Evolutionary conservation across 2,329 filamentous ascomycete genomes (phyloP).

Genomic region (Lachnum nothofagi): DNA sequence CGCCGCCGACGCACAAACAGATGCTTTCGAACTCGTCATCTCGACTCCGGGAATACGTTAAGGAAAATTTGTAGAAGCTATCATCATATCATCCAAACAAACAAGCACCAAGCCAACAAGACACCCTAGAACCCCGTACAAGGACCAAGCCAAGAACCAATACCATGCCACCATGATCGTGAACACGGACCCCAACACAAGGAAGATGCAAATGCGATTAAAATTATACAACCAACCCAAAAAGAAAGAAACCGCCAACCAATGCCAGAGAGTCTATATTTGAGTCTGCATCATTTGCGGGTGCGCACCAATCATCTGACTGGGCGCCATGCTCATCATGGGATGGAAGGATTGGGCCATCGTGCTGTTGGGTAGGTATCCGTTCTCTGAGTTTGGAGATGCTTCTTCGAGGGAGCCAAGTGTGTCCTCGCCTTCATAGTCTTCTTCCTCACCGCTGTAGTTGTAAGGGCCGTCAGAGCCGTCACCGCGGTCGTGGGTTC

Average conservation of each 20-base stretch:
- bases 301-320: conserved; percentile 34
- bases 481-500: conserved; percentile 77
- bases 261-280: conserved; percentile 21
- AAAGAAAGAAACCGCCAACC: conserved; percentile 6
- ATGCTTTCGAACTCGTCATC: background rate
- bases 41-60: no score
- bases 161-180: background rate
- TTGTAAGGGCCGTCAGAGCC: conserved; percentile 58
- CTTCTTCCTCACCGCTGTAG: conserved; percentile 68
- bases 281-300: conserved; percentile 33
- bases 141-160: background rate
- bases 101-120: background rate
- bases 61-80: no score
- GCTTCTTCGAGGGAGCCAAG: conserved; percentile 75
- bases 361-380: conserved; percentile 45
- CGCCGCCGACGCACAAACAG: background rate
- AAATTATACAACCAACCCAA: conserved; percentile 22
- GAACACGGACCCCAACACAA: no score
- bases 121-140: background rate
- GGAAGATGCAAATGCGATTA: conserved; percentile 23
- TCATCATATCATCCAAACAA: no score
- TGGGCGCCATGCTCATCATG: conserved; percentile 34
- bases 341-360: conserved; percentile 24
- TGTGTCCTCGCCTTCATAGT: conserved; percentile 76
- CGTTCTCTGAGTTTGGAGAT: conserved; percentile 65